Percentiles rank a stretch among this genome's conserved stretches.
phyloP scores from a whole-genome alignment of 768 basidiomycete species.

The Galerina marginata region DNA sequence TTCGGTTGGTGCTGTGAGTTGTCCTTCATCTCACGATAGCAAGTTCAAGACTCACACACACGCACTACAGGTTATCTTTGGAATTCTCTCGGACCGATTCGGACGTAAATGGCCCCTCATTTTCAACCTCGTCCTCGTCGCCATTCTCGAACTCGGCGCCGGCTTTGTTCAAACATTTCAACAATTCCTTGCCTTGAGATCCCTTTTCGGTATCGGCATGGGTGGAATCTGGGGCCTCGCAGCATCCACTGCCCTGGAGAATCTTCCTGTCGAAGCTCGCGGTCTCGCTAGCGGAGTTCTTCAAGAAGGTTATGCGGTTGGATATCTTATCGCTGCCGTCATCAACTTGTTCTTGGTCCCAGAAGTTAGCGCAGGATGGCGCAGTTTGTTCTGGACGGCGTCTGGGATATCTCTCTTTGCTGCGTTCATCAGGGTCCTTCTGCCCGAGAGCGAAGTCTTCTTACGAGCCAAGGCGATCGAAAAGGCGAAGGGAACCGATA shows the following conservation, averaged over 20 bases:
- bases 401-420: constrained; percentile 73
- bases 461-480: constrained; percentile 64
- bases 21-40: constrained; percentile 22
- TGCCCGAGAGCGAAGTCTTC: constrained; percentile 85
- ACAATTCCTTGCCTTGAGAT: constrained; percentile 82
- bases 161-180: constrained; percentile 80
- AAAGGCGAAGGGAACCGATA: constrained; percentile 59
- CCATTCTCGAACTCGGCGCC: constrained; percentile 75
- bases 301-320: constrained; percentile 89
- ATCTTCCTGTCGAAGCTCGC: constrained; percentile 84
- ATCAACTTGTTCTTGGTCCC: constrained; percentile 75
- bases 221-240: constrained; percentile 90
- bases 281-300: constrained; percentile 85
- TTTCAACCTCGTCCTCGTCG: constrained; percentile 71
- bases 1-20: constrained; percentile 67
- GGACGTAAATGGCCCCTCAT: constrained; percentile 96
- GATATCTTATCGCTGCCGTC: constrained; percentile 82
- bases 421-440: constrained; percentile 61
- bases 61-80: constrained; percentile 65
- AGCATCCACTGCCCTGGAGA: constrained; percentile 84
- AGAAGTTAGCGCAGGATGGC: constrained; percentile 58
- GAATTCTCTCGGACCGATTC: constrained; percentile 84
- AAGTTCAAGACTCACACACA: background rate
- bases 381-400: constrained; percentile 82
- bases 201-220: constrained; percentile 88